A percentile compares a stretch with the other conserved stretches of the same genome.
phyloP scores from a whole-genome alignment of 352 stramenopile species.

The Phytophthora megakarya region DNA sequence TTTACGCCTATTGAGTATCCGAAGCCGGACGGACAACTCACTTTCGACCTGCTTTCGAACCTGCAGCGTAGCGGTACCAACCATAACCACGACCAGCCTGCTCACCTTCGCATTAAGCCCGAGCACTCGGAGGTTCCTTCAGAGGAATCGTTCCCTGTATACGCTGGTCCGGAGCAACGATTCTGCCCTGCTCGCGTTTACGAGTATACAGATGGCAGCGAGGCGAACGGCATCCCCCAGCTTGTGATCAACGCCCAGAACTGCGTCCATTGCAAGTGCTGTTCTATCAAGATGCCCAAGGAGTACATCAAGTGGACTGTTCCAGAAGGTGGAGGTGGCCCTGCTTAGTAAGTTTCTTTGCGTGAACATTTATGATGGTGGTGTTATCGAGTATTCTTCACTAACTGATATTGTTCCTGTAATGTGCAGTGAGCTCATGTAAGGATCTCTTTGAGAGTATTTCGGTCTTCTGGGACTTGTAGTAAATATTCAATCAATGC shows the following conservation, averaged over 20 bases:
- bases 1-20: constrained; percentile 96
- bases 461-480: constrained; percentile 30
- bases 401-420: constrained; percentile 35
- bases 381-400: no score
- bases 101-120: constrained; percentile 96
- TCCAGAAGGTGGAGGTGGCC: constrained; percentile 96
- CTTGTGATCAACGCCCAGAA: constrained; percentile 99
- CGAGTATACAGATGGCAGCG: constrained; percentile 96
- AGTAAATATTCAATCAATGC: constrained; percentile 46
- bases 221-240: constrained; percentile 86
- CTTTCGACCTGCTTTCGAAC: constrained; percentile 99
- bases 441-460: constrained; percentile 32
- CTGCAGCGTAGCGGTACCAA: constrained; percentile 97
- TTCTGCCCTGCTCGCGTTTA: constrained; percentile 99
- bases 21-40: constrained; percentile 96
- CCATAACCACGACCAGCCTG: constrained; percentile 98
- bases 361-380: background rate
- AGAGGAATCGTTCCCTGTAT: constrained; percentile 90
- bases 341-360: constrained; percentile 94
- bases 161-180: constrained; percentile 95
- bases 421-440: constrained; percentile 70
- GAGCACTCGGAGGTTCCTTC: constrained; percentile 88
- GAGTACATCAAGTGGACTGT: constrained; percentile 99
- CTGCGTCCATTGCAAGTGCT: constrained; percentile 99
- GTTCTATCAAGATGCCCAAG: constrained; percentile 99